phyloP scores from a whole-genome alignment of 78 protist species.

The Polysphondylium violaceum region DNA sequence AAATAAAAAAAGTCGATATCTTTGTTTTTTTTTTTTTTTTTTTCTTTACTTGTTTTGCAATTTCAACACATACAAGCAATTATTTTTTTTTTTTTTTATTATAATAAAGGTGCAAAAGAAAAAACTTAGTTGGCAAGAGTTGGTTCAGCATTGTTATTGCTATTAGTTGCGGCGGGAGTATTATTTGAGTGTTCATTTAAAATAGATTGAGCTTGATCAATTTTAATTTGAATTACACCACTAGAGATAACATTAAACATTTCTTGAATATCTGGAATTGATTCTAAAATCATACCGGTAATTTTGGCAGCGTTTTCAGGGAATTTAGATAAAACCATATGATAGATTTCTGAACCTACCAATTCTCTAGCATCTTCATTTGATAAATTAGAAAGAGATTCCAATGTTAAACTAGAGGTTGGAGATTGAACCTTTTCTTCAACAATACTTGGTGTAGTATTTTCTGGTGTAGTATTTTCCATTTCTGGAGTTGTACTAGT shows the following conservation, averaged over 20 bases:
- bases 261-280: constrained; percentile 24
- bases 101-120: too few species aligned
- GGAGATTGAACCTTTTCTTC: neutral
- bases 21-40: too few species aligned
- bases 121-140: too few species aligned
- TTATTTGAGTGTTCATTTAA: neutral
- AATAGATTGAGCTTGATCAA: constrained; percentile 46
- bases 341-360: constrained; percentile 43
- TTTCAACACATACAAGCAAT: too few species aligned
- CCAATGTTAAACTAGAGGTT: neutral
- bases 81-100: too few species aligned
- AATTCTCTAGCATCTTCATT: constrained; percentile 33
- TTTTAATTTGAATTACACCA: constrained; percentile 17
- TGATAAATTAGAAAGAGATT: constrained; percentile 6
- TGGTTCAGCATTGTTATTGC: too few species aligned
- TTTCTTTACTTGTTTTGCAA: too few species aligned
- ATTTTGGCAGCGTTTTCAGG: constrained; percentile 27
- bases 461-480: neutral
- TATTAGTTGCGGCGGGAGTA: neutral
- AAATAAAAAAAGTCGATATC: too few species aligned
- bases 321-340: constrained; percentile 12
- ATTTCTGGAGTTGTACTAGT: neutral
- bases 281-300: constrained; percentile 46
- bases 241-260: neutral
- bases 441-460: neutral